These are phyloP conservation scores for Nitzschia putrida DNA, from an alignment of 108 stramenopile species.

Conservation along the genomic window DNA sequence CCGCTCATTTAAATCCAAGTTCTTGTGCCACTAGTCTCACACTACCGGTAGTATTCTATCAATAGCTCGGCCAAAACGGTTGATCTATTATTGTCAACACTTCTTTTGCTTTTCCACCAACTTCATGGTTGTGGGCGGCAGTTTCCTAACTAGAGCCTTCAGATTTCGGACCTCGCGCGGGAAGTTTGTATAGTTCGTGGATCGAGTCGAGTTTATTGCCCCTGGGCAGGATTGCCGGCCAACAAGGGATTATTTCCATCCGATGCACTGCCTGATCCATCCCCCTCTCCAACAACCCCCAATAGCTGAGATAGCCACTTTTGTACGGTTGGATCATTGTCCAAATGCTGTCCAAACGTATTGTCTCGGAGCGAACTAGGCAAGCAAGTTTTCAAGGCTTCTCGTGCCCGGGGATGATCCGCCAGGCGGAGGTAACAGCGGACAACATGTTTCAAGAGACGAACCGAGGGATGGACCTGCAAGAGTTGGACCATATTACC, in stretches of 20 bases:
- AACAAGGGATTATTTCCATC: background rate
- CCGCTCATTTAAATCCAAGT: too few species aligned
- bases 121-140: too few species aligned
- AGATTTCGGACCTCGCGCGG: too few species aligned
- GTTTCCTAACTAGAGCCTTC: too few species aligned
- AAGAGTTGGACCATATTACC: conserved; percentile 92
- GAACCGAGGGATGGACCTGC: conserved; percentile 83
- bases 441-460: conserved; percentile 98
- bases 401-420: conserved; percentile 92
- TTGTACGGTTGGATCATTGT: conserved; percentile 88
- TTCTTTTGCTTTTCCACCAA: too few species aligned
- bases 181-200: too few species aligned
- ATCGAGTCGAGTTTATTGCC: too few species aligned
- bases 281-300: conserved; percentile 55
- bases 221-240: background rate
- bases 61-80: too few species aligned
- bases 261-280: background rate
- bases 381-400: conserved; percentile 93
- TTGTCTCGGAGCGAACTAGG: conserved; percentile 88
- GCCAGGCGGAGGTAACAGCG: conserved; percentile 96
- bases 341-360: conserved; percentile 77
- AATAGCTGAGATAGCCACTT: conserved; percentile 89
- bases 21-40: too few species aligned
- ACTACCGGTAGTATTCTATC: too few species aligned
- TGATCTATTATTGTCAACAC: too few species aligned